phyloP scores from a whole-genome alignment of 768 basidiomycete genomes.

The Termitomyces sp. region DNA sequence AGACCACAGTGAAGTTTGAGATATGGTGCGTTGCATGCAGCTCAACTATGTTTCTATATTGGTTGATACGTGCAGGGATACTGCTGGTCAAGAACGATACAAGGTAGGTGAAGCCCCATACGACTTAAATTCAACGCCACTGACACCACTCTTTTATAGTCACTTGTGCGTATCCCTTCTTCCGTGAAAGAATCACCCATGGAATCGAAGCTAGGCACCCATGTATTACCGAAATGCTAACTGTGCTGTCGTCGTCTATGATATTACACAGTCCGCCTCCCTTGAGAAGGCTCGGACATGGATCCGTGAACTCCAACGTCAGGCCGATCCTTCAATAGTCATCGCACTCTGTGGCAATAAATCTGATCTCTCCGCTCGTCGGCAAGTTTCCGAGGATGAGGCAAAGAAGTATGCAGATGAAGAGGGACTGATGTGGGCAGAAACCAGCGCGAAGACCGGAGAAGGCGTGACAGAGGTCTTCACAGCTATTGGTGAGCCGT shows the following conservation, averaged over 20 bases:
- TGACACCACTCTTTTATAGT: constrained; percentile 5
- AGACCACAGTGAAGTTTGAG: constrained; percentile 94
- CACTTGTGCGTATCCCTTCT: constrained; percentile 34
- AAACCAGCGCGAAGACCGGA: constrained; percentile 87
- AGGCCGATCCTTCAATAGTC: constrained; percentile 95
- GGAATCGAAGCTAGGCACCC: constrained; percentile 50
- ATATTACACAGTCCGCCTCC: constrained; percentile 89
- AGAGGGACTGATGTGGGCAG: constrained; percentile 89
- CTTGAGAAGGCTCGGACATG: constrained; percentile 94
- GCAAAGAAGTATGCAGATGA: constrained; percentile 91
- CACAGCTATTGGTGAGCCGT: constrained; percentile 67
- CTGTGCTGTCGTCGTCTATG: constrained; percentile 92
- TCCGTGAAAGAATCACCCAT: constrained; percentile 1
- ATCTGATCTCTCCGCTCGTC: constrained; percentile 75
- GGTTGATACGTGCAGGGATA: constrained; percentile 58
- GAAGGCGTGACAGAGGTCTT: constrained; percentile 86
- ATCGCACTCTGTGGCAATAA: constrained; percentile 98
- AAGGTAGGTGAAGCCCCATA: constrained; percentile 45
- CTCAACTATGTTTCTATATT: background rate
- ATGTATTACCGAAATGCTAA: constrained; percentile 98
- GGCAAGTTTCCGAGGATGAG: constrained; percentile 83
- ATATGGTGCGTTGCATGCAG: constrained; percentile 65
- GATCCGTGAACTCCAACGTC: constrained; percentile 95
- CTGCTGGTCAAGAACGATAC: constrained; percentile 93
- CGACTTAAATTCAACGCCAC: constrained; percentile 8